phyloP scores from a whole-genome alignment of 805 yeast genomes.

The Kuraishia cidri region DNA sequence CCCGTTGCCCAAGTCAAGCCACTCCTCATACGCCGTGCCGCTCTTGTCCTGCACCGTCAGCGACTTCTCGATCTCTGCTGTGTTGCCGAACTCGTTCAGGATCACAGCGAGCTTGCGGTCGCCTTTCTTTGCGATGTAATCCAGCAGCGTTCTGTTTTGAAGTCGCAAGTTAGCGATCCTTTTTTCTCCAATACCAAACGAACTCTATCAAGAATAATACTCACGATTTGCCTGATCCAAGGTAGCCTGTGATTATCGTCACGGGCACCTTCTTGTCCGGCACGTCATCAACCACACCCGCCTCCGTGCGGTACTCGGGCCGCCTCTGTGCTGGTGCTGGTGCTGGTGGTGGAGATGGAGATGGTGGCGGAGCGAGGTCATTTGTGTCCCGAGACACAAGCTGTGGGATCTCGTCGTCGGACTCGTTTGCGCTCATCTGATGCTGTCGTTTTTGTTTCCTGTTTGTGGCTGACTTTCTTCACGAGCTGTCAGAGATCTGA shows the following conservation, averaged over 20 bases:
- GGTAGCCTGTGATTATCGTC: slow-evolving; percentile 88
- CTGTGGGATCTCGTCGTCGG: too few species aligned
- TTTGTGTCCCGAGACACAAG: too few species aligned
- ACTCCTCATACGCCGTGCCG: slow-evolving; percentile 63
- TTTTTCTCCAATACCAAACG: not conserved
- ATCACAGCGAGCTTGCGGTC: slow-evolving; percentile 79
- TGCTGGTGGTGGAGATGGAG: not conserved
- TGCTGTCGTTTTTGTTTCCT: too few species aligned
- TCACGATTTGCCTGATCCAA: slow-evolving; percentile 93
- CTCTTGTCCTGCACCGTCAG: slow-evolving; percentile 55
- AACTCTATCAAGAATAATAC: too few species aligned
- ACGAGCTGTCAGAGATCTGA: too few species aligned
- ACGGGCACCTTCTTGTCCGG: slow-evolving; percentile 60
- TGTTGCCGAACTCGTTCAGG: slow-evolving; percentile 86
- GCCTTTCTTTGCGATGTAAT: slow-evolving; percentile 62
- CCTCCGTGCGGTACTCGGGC: slow-evolving; percentile 3
- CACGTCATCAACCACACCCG: slow-evolving; percentile 10
- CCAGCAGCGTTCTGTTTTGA: slow-evolving; percentile 61
- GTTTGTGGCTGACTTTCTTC: too few species aligned
- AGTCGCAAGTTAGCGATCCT: not conserved
- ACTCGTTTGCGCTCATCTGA: too few species aligned
- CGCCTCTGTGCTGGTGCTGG: not conserved
- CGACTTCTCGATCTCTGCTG: slow-evolving; percentile 82
- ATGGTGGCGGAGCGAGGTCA: too few species aligned
- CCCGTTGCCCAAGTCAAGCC: slow-evolving; percentile 96